Evolutionary conservation across 2,329 filamentous ascomycete species (phyloP).

Genomic region (Cladosporium phlei): DNA sequence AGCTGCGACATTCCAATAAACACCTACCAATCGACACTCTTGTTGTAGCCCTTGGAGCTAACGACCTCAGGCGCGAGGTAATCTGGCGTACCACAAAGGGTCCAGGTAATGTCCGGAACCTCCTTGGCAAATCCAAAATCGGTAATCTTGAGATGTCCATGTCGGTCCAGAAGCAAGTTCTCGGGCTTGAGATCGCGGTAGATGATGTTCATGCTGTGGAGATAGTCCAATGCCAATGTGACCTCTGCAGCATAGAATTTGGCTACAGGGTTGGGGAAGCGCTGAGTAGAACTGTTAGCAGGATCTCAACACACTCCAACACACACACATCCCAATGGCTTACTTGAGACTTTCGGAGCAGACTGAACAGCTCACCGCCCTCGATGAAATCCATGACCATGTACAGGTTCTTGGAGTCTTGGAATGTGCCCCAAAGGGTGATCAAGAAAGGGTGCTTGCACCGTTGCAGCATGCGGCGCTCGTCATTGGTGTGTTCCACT

Average conservation of each 20-base stretch:
- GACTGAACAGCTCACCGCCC: constrained; percentile 92
- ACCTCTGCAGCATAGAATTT: constrained; percentile 99
- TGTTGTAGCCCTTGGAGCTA: constrained; percentile 99
- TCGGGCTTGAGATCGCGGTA: constrained; percentile 97
- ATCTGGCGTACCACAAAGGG: constrained; percentile 92
- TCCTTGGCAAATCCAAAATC: constrained; percentile 98
- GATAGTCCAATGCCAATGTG: constrained; percentile 87
- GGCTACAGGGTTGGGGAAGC: constrained; percentile 95
- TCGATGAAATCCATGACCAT: constrained; percentile 99
- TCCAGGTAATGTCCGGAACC: constrained; percentile 98
- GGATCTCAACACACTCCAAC: background rate
- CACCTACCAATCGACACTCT: constrained; percentile 93
- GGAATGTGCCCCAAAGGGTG: constrained; percentile 97
- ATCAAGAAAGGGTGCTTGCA: constrained; percentile 98
- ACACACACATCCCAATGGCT: constrained; percentile 33
- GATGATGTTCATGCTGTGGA: constrained; percentile 93
- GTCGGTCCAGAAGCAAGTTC: constrained; percentile 71
- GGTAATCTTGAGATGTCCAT: constrained; percentile 76
- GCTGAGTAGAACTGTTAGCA: constrained; percentile 50
- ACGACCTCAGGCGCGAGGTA: constrained; percentile 97
- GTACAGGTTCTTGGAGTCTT: constrained; percentile 91
- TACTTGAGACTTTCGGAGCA: constrained; percentile 87
- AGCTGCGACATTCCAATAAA: background rate
- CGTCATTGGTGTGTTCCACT: constrained; percentile 98
- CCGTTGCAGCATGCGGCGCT: constrained; percentile 89